These are phyloP conservation scores for Nematocida ausubeli DNA, from an alignment of 371 early-diverging fungal species.

Conservation along the genomic window DNA sequence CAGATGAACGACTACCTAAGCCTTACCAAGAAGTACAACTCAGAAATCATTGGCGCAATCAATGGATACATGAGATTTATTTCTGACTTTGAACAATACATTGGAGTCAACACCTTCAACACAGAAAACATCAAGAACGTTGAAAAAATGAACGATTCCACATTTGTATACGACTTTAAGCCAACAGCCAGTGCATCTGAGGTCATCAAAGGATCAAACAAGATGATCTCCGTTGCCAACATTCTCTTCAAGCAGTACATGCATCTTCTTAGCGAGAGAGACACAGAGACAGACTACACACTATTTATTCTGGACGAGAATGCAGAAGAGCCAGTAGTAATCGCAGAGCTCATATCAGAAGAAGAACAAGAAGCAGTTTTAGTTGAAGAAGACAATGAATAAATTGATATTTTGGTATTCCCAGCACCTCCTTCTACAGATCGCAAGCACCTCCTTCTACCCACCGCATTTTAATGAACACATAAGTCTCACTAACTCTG, in stretches of 20 bases:
- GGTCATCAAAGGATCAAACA: background rate
- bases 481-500: too few species aligned
- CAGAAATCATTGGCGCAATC: constrained; percentile 2
- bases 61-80: constrained; percentile 25
- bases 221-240: background rate
- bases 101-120: background rate
- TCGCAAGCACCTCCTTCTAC: too few species aligned
- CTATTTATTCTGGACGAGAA: background rate
- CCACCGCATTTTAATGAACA: too few species aligned
- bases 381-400: too few species aligned
- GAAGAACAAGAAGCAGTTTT: background rate
- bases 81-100: constrained; percentile 43
- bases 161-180: constrained; percentile 6
- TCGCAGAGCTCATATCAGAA: background rate
- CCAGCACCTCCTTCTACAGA: too few species aligned
- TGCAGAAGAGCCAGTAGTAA: background rate
- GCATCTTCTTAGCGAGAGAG: background rate
- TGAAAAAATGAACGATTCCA: constrained; percentile 16
- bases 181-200: background rate
- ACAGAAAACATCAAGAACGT: constrained; percentile 22
- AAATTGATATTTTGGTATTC: too few species aligned
- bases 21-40: constrained; percentile 21
- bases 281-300: background rate
- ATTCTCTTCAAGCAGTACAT: constrained; percentile 7
- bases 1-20: constrained; percentile 25